Percentiles rank a stretch among this genome's conserved stretches.
Conservation (phyloP, 176 grass and related monocot species). For the Bonia amplexicaulis region DNA sequence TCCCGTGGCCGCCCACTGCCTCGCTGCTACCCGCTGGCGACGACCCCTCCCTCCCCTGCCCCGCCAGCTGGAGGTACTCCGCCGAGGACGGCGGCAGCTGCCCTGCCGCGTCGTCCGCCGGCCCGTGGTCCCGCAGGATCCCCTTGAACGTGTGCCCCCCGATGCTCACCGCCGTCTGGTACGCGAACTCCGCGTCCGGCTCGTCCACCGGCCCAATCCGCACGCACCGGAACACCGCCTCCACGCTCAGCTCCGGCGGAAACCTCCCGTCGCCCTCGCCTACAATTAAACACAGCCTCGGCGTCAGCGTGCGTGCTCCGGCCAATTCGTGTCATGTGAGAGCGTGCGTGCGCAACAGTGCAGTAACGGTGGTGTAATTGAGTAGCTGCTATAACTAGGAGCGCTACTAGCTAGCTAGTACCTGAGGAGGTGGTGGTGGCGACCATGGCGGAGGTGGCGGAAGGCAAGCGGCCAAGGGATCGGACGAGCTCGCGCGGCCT, state of each 20-base stretch:
- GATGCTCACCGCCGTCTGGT: slow-evolving; percentile 94
- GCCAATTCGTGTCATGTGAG: background rate
- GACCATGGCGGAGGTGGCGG: slow-evolving; percentile 33
- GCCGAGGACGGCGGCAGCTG: slow-evolving; percentile 37
- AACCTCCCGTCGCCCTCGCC: slow-evolving; percentile 64
- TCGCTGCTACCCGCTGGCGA: slow-evolving; percentile 62
- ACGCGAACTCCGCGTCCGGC: slow-evolving; percentile 80
- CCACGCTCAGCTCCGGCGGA: slow-evolving; percentile 80
- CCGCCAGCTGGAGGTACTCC: slow-evolving; percentile 55
- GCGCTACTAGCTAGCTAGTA: slow-evolving; percentile 6
- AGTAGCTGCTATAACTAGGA: background rate
- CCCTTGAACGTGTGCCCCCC: slow-evolving; percentile 92
- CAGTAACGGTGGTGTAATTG: background rate
- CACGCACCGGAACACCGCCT: slow-evolving; percentile 89
- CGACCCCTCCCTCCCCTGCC: slow-evolving; percentile 45
- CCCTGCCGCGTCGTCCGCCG: slow-evolving; percentile 34
- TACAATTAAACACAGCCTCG: background rate
- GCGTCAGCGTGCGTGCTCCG: background rate
- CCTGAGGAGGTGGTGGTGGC: slow-evolving; percentile 76
- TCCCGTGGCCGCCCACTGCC: slow-evolving; percentile 9
- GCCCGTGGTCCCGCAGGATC: slow-evolving; percentile 87
- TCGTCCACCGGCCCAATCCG: slow-evolving; percentile 84
- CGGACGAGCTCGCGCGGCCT: slow-evolving; percentile 50
- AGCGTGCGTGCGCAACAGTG: background rate
- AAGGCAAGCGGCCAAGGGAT: slow-evolving; percentile 39